Base-by-base conservation (phyloP, 371 early-diverging fungal genomes). In the Cokeromyces recurvatus region DNA sequence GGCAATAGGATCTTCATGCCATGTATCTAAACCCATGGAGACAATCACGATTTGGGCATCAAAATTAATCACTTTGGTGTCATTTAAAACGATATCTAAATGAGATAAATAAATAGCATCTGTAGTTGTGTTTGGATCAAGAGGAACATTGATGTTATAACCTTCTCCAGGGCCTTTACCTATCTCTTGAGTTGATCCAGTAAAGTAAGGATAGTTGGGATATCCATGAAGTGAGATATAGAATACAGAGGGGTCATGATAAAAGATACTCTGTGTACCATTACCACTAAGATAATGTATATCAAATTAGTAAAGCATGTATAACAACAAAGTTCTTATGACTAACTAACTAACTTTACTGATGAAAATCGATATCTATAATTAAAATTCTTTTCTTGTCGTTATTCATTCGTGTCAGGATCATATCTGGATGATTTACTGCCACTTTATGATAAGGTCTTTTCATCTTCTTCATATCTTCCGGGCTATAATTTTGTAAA, bases 201-300 rank as follows among this genome's bases (percentile, higher is more conserved):
- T 87, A 40, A 74, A 78, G 44, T 63, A 77, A 2, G 83, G 83
- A 38, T 78, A 82, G 22, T 71, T 74, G 0, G 75, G 66, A 11
- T 29, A 29, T 0, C 66, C 72, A 43, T 82, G 83, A 16, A 82
- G 57, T 3, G 83, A 82, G 8, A 76, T 64, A 43, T 79, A 82
- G 16, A 80, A 57, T 1, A 80, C 78, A 39, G 78, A 72, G 10
- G 75, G 63, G 11, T 64, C 68, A 12, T 66, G 53, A 48, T 84
- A 86, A 47, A 88, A 88, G 27, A 86, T 84, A 17, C 64, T 70
- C 54, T 88, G 89, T 0, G 86, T 85, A 12, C 89, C 86, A 47
- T 86, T 84, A 12, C 87, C 87, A 59, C 81, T 80, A 59, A 22
- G 17, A 27, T 4, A 9, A 14, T 5, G 5, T 8, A 11, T 5